Base-by-base conservation (phyloP, 2,329 filamentous ascomycete genomes). In the Xylaria sp. region DNA sequence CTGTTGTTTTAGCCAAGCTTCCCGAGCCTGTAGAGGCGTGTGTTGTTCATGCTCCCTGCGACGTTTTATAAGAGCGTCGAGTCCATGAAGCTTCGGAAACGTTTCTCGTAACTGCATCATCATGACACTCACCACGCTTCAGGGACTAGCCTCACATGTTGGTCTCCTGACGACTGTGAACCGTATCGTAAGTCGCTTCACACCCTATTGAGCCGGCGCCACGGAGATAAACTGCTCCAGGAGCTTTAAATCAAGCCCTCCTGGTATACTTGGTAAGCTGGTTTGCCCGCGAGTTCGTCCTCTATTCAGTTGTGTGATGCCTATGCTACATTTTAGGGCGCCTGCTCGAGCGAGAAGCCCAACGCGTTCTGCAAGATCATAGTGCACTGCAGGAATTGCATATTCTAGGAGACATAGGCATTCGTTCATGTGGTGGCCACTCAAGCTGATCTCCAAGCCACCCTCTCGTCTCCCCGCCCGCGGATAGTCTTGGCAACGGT, bases 351-450 rank as follows among this genome's bases (percentile, higher is more conserved):
- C 30, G 30, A 46, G 34, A 52, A 49, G 7, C 34, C 13, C 53
- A 52, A 55, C 39, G 56, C 58, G 57, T 59, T 37, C 61, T 63
- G 59, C 59, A 57, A 58, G 60, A 62, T 62, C 58, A 58, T 58
- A 62, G 57, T 42, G 60, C 55, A 58, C 60, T 56, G 46, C 58
- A 60, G 58, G 48, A 54, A 23, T 46, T 50, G 49, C 42, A 34
- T 52, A 47, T 37, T 52, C 53, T 56, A 48, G 52, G 19, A 18
- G 37, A 30, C 48, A 54, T 54, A 46, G 42, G 42, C n/a, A 9
- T 42, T 48, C 46, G 53, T 44, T 58, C 47, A 59, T 19, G 47
- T 53, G 30, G 49, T 53, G 19, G 54, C 52, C 51, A 52, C 51
- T 57, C 53, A 37, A 50, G 42, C 55, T 52, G 18, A 49, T 37